These are phyloP conservation scores for Berberis thunbergii DNA, from an alignment of 164 flowering plant genomes.

Conservation along the genomic window DNA sequence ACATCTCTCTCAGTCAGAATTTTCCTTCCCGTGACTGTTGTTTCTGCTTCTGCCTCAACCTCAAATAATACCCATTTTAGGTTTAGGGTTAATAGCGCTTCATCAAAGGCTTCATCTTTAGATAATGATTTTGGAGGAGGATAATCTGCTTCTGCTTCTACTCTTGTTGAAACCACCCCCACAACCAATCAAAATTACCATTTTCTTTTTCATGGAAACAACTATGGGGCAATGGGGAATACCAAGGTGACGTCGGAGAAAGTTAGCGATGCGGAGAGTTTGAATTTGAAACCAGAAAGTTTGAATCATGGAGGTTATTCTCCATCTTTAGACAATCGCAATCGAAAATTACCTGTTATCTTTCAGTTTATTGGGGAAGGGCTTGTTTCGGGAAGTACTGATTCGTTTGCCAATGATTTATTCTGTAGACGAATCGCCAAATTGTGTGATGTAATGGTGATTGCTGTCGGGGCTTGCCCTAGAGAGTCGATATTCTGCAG, in stretches of 20 bases:
- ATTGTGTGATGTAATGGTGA: slow-evolving; percentile 68
- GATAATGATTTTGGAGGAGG: slow-evolving; percentile 3
- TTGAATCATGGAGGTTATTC: slow-evolving; percentile 45
- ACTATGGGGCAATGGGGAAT: slow-evolving; percentile 19
- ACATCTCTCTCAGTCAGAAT: slow-evolving; percentile 52
- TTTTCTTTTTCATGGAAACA: slow-evolving; percentile 24
- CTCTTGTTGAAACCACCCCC: no score
- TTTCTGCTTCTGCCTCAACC: slow-evolving; percentile 14
- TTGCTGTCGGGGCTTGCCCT: slow-evolving; percentile 88
- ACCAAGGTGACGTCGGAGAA: background rate
- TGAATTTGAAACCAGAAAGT: slow-evolving; percentile 29
- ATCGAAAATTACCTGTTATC: slow-evolving; percentile 51
- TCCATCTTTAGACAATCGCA: slow-evolving; percentile 16
- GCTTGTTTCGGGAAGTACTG: slow-evolving; percentile 67
- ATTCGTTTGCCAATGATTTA: slow-evolving; percentile 59
- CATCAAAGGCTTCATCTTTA: background rate
- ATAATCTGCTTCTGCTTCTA: no score
- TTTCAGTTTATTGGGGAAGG: slow-evolving; percentile 87
- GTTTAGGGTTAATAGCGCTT: background rate
- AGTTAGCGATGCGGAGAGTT: slow-evolving; percentile 5
- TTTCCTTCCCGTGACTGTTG: slow-evolving; percentile 46
- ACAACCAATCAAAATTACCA: no score
- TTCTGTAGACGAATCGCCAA: slow-evolving; percentile 72
- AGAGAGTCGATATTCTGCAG: slow-evolving; percentile 66
- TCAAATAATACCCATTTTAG: slow-evolving; percentile 6